Evolutionary conservation across 331 rosid genomes (phyloP).

Genomic region (Acacia concinna): DNA sequence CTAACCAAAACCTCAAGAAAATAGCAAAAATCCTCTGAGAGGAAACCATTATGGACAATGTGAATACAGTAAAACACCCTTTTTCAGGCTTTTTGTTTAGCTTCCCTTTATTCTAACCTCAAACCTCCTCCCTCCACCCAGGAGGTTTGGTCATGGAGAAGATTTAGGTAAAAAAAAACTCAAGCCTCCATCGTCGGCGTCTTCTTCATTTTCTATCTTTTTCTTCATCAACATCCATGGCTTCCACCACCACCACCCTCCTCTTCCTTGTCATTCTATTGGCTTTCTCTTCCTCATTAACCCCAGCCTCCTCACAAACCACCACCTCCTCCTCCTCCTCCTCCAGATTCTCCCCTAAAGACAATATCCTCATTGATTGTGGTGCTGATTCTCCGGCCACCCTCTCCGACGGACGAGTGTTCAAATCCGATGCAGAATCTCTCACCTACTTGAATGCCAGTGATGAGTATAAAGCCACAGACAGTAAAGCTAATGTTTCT

Average conservation of each 20-base stretch:
- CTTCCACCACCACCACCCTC: constrained; percentile 38
- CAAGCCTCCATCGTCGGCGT: constrained; percentile 10
- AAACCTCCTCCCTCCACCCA: constrained; percentile 36
- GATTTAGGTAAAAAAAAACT: constrained; percentile 26
- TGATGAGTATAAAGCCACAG: constrained; percentile 44
- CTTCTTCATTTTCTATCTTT: constrained; percentile 47
- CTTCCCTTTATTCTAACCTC: constrained; percentile 13
- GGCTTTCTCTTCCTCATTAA: constrained; percentile 18
- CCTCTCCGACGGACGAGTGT: constrained; percentile 56
- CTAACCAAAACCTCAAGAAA: not conserved
- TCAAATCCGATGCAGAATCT: constrained; percentile 58
- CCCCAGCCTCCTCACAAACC: not conserved
- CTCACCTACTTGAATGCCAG: constrained; percentile 42
- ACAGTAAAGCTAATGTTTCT: constrained; percentile 7
- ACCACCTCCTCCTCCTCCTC: not conserved
- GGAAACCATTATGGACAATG: constrained; percentile 31
- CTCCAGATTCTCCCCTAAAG: constrained; percentile 36
- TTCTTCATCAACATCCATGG: too few species aligned
- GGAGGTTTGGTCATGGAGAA: constrained; percentile 62
- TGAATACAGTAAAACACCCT: not conserved
- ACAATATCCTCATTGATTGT: constrained; percentile 59
- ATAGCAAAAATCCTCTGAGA: not conserved
- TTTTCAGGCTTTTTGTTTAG: constrained; percentile 28
- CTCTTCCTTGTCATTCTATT: constrained; percentile 49
- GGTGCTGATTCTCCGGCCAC: constrained; percentile 43